Conservation (phyloP, 768 basidiomycete genomes). For the Mycena maculata region DNA sequence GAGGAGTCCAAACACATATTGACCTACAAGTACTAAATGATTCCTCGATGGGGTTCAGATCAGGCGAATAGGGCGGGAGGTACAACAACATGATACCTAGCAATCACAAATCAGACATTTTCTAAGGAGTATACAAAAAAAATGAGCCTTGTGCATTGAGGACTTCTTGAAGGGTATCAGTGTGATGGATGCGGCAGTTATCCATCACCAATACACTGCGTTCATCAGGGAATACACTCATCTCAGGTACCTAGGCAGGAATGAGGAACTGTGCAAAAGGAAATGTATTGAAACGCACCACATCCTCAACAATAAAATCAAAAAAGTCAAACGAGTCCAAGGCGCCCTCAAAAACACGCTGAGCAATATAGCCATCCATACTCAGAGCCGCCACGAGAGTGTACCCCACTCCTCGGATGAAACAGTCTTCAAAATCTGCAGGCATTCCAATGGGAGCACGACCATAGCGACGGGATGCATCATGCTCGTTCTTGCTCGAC, state of each 20-base stretch:
- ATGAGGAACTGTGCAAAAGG: not conserved
- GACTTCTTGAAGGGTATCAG: constrained; percentile 35
- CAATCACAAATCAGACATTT: not conserved
- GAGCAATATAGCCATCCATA: constrained; percentile 43
- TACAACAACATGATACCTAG: constrained; percentile 35
- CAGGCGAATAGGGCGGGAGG: constrained; percentile 49
- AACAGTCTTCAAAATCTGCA: constrained; percentile 37
- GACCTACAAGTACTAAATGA: constrained; percentile 20
- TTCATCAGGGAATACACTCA: constrained; percentile 1
- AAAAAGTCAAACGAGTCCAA: constrained; percentile 39
- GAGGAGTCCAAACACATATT: too few relatives aligned
- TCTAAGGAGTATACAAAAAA: not conserved
- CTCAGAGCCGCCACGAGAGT: constrained; percentile 46
- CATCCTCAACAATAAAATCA: constrained; percentile 45
- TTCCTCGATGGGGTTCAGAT: constrained; percentile 52
- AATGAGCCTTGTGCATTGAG: constrained; percentile 38
- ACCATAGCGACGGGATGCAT: constrained; percentile 39
- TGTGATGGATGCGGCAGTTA: constrained; percentile 43
- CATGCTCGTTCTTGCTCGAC: constrained; percentile 44
- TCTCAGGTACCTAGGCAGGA: constrained; percentile 21
- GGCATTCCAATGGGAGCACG: constrained; percentile 35
- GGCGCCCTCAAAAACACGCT: constrained; percentile 39
- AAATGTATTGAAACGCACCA: constrained; percentile 39
- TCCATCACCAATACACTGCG: constrained; percentile 12
- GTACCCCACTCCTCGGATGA: constrained; percentile 41